Base-by-base conservation (phyloP, 2,329 filamentous ascomycete species). In the Acephala macrosclerotiorum region DNA sequence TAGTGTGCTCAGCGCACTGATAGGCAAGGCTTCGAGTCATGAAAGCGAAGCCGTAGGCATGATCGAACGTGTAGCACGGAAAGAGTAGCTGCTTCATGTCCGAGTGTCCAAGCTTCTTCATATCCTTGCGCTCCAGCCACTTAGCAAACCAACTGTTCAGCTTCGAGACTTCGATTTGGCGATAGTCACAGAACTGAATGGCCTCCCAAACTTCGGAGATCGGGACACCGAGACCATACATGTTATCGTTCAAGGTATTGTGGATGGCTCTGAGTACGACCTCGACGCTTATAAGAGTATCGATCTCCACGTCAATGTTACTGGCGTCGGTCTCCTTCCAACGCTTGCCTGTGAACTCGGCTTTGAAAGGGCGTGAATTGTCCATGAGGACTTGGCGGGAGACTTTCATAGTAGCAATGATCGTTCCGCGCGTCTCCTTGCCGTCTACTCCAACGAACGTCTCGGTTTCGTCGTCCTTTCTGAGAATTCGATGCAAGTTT, bases 201-300 rank as follows among this genome's bases (percentile, higher is more conserved):
- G 63, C 65, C 12, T 67, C 56, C 60, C 63, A 68, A 25, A 72
- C 26, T 1, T 70, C 60, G 1, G 22, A 5, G 29, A 69, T 51
- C 0, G 58, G 8, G 9, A 68, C 25, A 0, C 60, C 45, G 18
- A 22, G 7, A 49, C 3, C 4, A 35, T 65, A 65, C 18, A 67
- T 55, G 0, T 60, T 63, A 12, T 57, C 42, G 2, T 49, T 57
- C 47, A 67, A 26, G 8, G 25, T 45, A 22, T 51, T n/a, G 22
- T 73, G 70, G 22, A 72, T 29, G 7, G 61, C 33, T 1, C 65
- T 62, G 20, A 73, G 67, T 61, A 69, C 69, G 14, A 72, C 57
- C 16, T 68, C 59, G 1, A 68, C 33, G 35, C 63, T 66, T 5
- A 25, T 58, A 14, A 66, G 35, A 1, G 61, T 68, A 25, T 65